These are phyloP conservation scores for Quercus rubra DNA, from an alignment of 306 rosid genomes.

Conservation along the genomic window DNA sequence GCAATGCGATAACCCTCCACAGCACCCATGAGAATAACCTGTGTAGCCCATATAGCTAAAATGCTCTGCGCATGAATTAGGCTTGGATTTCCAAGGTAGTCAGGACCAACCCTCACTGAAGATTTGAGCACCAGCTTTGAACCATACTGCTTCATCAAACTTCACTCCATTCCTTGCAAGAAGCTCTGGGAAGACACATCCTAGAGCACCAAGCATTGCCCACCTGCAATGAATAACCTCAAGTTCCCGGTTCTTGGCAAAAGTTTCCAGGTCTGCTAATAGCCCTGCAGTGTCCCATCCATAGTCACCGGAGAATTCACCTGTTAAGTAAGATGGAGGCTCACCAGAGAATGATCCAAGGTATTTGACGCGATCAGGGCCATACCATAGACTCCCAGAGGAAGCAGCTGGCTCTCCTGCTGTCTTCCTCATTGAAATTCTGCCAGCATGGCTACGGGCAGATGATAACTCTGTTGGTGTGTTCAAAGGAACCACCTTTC, in stretches of 20 bases:
- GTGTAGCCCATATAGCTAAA: slow-evolving; percentile 36
- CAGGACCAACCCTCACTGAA: slow-evolving; percentile 34
- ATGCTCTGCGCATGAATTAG: slow-evolving; percentile 35
- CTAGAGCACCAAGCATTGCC: slow-evolving; percentile 42
- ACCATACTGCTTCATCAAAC: slow-evolving; percentile 40
- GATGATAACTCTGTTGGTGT: slow-evolving; percentile 15
- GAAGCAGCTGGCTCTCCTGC: slow-evolving; percentile 22
- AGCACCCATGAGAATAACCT: slow-evolving; percentile 31
- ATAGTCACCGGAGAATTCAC: slow-evolving; percentile 34
- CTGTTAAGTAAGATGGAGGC: slow-evolving; percentile 34
- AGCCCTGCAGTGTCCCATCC: slow-evolving; percentile 39
- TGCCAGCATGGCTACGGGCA: slow-evolving; percentile 2
- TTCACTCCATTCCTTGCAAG: slow-evolving; percentile 38
- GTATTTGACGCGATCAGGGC: slow-evolving; percentile 36
- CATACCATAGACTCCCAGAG: slow-evolving; percentile 34
- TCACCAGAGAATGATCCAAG: slow-evolving; percentile 41
- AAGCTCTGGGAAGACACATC: slow-evolving; percentile 45
- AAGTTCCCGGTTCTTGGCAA: slow-evolving; percentile 33
- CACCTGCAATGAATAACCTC: slow-evolving; percentile 32
- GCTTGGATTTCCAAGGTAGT: slow-evolving; percentile 43
- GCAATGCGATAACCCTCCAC: slow-evolving; percentile 38
- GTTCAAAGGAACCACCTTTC: slow-evolving; percentile 23
- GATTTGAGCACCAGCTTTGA: slow-evolving; percentile 39
- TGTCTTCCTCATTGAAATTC: slow-evolving; percentile 32
- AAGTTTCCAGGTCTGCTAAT: slow-evolving; percentile 34